Percentiles rank a stretch among this genome's conserved stretches.
Evolutionary conservation across 1,139 yeast genomes (phyloP).

Genomic region (Pichia sp.): DNA sequence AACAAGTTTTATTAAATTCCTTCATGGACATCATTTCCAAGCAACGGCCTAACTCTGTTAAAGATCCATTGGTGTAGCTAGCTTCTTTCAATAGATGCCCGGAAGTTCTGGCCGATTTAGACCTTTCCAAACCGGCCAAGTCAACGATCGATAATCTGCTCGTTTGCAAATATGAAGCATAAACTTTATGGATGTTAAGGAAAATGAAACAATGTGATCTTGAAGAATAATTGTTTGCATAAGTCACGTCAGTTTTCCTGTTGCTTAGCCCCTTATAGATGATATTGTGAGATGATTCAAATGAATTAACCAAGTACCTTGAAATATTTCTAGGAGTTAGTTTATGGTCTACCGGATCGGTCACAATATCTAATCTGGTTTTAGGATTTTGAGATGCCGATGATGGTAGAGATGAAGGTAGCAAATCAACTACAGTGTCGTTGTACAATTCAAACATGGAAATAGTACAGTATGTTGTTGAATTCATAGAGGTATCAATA

Average conservation of each 20-base stretch:
- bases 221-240: slow-evolving; percentile 19
- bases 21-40: slow-evolving; percentile 31
- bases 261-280: slow-evolving; percentile 15
- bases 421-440: slow-evolving; percentile 32
- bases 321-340: slow-evolving; percentile 30
- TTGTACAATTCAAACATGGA: slow-evolving; percentile 38
- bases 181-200: slow-evolving; percentile 17
- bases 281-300: slow-evolving; percentile 21
- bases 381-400: neutral
- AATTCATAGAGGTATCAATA: slow-evolving; percentile 1
- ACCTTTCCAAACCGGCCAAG: slow-evolving; percentile 42
- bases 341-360: slow-evolving; percentile 29
- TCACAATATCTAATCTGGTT: slow-evolving; percentile 19
- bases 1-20: slow-evolving; percentile 29
- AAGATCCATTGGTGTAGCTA: slow-evolving; percentile 30
- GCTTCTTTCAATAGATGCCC: slow-evolving; percentile 38
- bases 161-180: slow-evolving; percentile 12
- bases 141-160: slow-evolving; percentile 38
- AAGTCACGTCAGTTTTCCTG: slow-evolving; percentile 19
- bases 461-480: slow-evolving; percentile 16
- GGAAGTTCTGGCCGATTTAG: slow-evolving; percentile 34
- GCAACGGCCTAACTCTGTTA: slow-evolving; percentile 41
- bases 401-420: slow-evolving; percentile 13
- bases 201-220: slow-evolving; percentile 26
- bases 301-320: slow-evolving; percentile 24